Evolutionary conservation across 2,329 filamentous ascomycete genomes (phyloP), one percentile per base, ranked within the genome.

Genomic region (Fusarium luffae): DNA sequence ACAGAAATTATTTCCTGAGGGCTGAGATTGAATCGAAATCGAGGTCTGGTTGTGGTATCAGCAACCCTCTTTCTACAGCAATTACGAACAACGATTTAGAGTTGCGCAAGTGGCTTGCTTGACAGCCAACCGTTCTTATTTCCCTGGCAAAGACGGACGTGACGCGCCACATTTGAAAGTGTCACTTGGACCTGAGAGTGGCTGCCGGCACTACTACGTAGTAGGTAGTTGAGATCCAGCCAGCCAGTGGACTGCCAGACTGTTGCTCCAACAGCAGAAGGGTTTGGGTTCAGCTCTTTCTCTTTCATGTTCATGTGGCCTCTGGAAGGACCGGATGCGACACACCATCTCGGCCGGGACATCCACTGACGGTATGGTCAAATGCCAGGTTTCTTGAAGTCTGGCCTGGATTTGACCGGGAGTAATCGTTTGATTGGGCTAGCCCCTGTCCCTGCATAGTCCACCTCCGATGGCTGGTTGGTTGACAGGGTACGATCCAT

Each of bases 301-400:
- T 47, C 11, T 25, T 21, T 21, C 32, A 40, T 48, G 43, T 51
- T 42, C 63, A 61, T 63, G 50, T 49, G 63, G 32, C 25, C 42
- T 54, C 42, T 49, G 50, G 42, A 54, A 68, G 40, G 52, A 37
- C 61, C 52, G 47, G 67, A 43, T 60, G 63, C 51, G 58, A 66
- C 54, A 70, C 68, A 71, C 68, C 68, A 68, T 71, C 50, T 70
- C 70, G 58, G 70, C 59, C 69, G 25, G 54, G 47, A 65, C 42
- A 66, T 55, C 59, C 46, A 52, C 59, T 64, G 63, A 66, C 25
- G 69, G 67, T 48, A 70, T 70, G 69, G 71, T 60, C 57, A 52
- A 52, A 55, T 65, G 56, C 37, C 59, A 54, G 37, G 66, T 42
- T 69, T 62, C 34, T 58, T 27, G 28, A 59, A 62, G 46, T 19